These are phyloP conservation scores for Aspergillus sp. DNA, from an alignment of 2,329 filamentous ascomycete species.

Conservation along the genomic window DNA sequence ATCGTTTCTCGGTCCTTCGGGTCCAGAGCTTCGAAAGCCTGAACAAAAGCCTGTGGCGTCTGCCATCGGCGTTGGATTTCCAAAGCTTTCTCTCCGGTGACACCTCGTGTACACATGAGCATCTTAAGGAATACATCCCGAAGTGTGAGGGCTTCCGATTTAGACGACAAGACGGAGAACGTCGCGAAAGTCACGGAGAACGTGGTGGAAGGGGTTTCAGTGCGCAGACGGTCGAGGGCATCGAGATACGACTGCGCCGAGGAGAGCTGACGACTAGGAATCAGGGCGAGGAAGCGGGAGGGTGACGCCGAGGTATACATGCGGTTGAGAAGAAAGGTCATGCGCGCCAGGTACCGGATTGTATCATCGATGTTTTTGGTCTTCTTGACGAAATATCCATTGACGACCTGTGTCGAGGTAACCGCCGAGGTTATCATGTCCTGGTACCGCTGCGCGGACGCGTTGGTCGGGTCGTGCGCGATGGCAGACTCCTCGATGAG, in stretches of 20 bases:
- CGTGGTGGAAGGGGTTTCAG: slow-evolving; percentile 45
- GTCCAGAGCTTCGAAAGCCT: slow-evolving; percentile 61
- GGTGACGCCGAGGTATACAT: slow-evolving; percentile 49
- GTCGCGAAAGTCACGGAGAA: slow-evolving; percentile 69
- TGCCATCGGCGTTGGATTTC: slow-evolving; percentile 78
- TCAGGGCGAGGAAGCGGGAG: slow-evolving; percentile 52
- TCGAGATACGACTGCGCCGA: slow-evolving; percentile 67
- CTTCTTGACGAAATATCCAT: slow-evolving; percentile 75
- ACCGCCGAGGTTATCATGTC: slow-evolving; percentile 72
- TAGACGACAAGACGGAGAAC: slow-evolving; percentile 71
- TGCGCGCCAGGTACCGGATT: slow-evolving; percentile 69
- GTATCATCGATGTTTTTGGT: slow-evolving; percentile 75
- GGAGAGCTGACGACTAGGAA: slow-evolving; percentile 60
- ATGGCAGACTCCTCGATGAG: slow-evolving; percentile 72
- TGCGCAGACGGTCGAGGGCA: slow-evolving; percentile 59
- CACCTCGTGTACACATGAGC: slow-evolving; percentile 75
- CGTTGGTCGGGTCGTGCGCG: slow-evolving; percentile 50
- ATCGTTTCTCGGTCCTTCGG: slow-evolving; percentile 59
- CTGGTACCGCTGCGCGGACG: slow-evolving; percentile 51
- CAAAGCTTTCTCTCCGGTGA: slow-evolving; percentile 75
- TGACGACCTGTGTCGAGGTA: slow-evolving; percentile 73
- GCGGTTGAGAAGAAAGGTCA: slow-evolving; percentile 67
- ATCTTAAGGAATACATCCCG: slow-evolving; percentile 78
- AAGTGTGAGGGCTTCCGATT: slow-evolving; percentile 71
- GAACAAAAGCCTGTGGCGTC: slow-evolving; percentile 69